These are phyloP conservation scores for Mollisiaceae sp. DNA, from an alignment of 2,329 filamentous ascomycete genomes.

Conservation along the genomic window DNA sequence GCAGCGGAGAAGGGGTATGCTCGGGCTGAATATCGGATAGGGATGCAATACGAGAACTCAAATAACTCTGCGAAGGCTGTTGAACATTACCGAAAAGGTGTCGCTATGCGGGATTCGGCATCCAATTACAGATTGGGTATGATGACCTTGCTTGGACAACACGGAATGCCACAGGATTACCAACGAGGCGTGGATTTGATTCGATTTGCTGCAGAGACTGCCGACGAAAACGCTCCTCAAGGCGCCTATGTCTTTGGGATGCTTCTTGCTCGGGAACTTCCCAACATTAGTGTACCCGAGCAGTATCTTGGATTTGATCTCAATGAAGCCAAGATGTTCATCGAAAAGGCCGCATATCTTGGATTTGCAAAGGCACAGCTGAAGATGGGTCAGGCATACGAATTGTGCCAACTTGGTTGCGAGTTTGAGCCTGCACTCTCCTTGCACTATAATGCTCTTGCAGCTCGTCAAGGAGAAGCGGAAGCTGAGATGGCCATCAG, in stretches of 20 bases:
- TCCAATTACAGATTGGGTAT: constrained; percentile 88
- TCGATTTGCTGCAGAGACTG: constrained; percentile 78
- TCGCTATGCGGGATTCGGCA: constrained; percentile 82
- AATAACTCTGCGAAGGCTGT: constrained; percentile 92
- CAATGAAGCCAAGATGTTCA: constrained; percentile 78
- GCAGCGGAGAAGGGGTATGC: constrained; percentile 87
- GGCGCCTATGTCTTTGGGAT: constrained; percentile 96
- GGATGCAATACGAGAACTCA: constrained; percentile 96
- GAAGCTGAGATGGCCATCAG: constrained; percentile 96
- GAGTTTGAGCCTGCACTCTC: constrained; percentile 94
- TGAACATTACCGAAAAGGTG: constrained; percentile 85
- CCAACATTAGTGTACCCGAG: constrained; percentile 85
- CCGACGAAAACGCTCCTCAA: constrained; percentile 95
- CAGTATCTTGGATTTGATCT: constrained; percentile 73
- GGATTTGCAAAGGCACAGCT: constrained; percentile 96
- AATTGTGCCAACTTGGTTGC: constrained; percentile 90
- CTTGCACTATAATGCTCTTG: constrained; percentile 93
- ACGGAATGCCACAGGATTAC: constrained; percentile 85
- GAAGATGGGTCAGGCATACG: constrained; percentile 96
- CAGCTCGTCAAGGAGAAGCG: constrained; percentile 87
- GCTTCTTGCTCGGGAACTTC: constrained; percentile 87
- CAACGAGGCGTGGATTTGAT: constrained; percentile 81
- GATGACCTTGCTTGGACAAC: constrained; percentile 95
- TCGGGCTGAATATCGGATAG: constrained; percentile 93
- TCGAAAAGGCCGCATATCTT: constrained; percentile 94